phyloP scores from a whole-genome alignment of 2,329 filamentous ascomycete species.

The Aspergillus novoparasiticus region DNA sequence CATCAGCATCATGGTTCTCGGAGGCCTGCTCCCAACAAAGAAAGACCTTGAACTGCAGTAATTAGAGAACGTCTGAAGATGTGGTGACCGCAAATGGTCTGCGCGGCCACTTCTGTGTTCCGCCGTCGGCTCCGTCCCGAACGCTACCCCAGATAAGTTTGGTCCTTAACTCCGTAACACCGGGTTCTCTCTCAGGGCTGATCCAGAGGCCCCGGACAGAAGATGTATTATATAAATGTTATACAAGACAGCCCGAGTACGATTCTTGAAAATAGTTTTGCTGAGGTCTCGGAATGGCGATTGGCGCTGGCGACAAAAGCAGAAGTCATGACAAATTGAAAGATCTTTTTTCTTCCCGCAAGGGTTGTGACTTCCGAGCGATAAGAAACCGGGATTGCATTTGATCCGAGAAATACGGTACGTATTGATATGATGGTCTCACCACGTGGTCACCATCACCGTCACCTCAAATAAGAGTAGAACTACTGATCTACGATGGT shows the following conservation, averaged over 20 bases:
- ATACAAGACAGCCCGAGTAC: neutral
- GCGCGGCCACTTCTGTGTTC: slow-evolving; percentile 8
- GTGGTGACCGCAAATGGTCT: slow-evolving; percentile 7
- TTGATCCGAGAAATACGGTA: slow-evolving; percentile 23
- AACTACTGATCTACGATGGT: neutral
- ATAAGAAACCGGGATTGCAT: slow-evolving; percentile 28
- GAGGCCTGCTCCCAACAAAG: slow-evolving; percentile 16
- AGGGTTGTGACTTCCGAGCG: slow-evolving; percentile 18
- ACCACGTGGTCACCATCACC: neutral
- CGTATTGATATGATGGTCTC: neutral
- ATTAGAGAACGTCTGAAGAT: neutral
- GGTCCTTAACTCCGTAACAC: slow-evolving; percentile 3
- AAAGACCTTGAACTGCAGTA: neutral
- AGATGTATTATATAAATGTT: neutral
- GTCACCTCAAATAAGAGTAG: neutral
- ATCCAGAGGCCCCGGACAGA: neutral
- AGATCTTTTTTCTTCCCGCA: slow-evolving; percentile 20
- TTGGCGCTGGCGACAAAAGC: neutral
- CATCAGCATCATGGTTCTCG: slow-evolving; percentile 15
- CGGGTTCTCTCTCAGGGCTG: neutral
- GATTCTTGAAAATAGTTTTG: neutral
- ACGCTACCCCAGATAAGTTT: slow-evolving; percentile 2
- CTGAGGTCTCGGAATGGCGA: neutral
- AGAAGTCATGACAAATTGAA: neutral
- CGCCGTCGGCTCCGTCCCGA: slow-evolving; percentile 10